Base-by-base conservation (phyloP, 2,329 filamentous ascomycete genomes). In the Colletotrichum musae region DNA sequence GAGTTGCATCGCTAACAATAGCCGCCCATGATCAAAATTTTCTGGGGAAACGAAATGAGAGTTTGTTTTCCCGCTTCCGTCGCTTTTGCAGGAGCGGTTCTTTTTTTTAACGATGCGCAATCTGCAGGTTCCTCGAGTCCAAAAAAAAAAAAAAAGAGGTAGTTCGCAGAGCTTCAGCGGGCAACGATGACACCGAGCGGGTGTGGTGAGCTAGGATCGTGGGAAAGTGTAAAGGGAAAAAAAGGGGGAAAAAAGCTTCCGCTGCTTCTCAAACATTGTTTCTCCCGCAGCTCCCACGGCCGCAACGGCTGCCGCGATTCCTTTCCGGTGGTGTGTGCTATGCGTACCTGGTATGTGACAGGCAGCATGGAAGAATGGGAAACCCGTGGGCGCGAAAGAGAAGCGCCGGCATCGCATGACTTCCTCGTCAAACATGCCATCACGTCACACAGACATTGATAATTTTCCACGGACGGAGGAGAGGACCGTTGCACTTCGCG, bases 401-500 rank as follows among this genome's bases (percentile, higher is more conserved):
- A 62, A 16, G 41, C 36, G 13, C 15, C 15, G 54, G 18, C 36
- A 53, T 68, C 48, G 63, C 64, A 70, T 58, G 52, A 62, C 43
- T 57, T 58, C 50, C 48, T 61, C 43, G 36, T 54, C 65, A 69
- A 69, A 61, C 65, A 50, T 7, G 13, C 24, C 26, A 68, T 67
- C 64, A 68, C 58, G 56, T 58, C 58, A 63, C 53, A 15, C 58
- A 63, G 48, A 15, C 68, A 45, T 68, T 68, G 18, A n/a, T 28
- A 50, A 41, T 39, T 10, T 41, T 26, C 24, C 21, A 21, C 36
- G 15, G 45, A 58, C 56, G 32, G 58, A 45, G 0, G 58, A 52
- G 48, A 61, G 43, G 52, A 28, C 58, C 58, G 47, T 52, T 9
- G 21, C 32, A 36, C 32, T 36, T 36, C 32, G 32, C 58, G 47